A percentile compares a stretch with the other conserved stretches of the same genome.
phyloP scores from a whole-genome alignment of 768 basidiomycete genomes.

The Russula sp. region DNA sequence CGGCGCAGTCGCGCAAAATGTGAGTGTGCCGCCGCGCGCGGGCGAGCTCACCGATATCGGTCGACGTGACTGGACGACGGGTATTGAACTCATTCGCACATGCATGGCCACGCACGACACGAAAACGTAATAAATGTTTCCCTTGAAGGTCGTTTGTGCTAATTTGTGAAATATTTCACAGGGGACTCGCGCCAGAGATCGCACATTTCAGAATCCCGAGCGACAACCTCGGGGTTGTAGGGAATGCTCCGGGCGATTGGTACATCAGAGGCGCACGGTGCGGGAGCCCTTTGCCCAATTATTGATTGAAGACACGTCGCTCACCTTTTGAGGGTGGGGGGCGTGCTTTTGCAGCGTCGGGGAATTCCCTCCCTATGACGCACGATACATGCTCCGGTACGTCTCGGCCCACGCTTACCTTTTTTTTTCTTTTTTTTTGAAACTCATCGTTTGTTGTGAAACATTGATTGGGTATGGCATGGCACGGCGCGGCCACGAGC shows the following conservation, averaged over 20 bases:
- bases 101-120: constrained; percentile 86
- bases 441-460: neutral
- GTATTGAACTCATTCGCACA: constrained; percentile 74
- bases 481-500: neutral
- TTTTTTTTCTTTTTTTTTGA: neutral
- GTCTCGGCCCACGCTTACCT: constrained; percentile 17
- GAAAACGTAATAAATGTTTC: constrained; percentile 44
- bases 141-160: no score
- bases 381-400: constrained; percentile 85
- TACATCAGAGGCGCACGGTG: constrained; percentile 81
- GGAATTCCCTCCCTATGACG: constrained; percentile 52
- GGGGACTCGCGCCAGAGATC: constrained; percentile 85
- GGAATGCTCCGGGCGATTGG: constrained; percentile 61
- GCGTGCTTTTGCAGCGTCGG: constrained; percentile 21
- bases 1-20: constrained; percentile 43
- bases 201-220: constrained; percentile 70
- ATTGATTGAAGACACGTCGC: neutral
- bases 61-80: constrained; percentile 74
- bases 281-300: constrained; percentile 20
- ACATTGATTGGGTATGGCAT: no score
- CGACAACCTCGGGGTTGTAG: constrained; percentile 42
- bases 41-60: constrained; percentile 55
- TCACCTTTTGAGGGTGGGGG: no score
- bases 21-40: constrained; percentile 62
- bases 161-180: constrained; percentile 25